Evolutionary conservation across 257 asterid species (phyloP).

Genomic region (Solanum corneliomulleri): DNA sequence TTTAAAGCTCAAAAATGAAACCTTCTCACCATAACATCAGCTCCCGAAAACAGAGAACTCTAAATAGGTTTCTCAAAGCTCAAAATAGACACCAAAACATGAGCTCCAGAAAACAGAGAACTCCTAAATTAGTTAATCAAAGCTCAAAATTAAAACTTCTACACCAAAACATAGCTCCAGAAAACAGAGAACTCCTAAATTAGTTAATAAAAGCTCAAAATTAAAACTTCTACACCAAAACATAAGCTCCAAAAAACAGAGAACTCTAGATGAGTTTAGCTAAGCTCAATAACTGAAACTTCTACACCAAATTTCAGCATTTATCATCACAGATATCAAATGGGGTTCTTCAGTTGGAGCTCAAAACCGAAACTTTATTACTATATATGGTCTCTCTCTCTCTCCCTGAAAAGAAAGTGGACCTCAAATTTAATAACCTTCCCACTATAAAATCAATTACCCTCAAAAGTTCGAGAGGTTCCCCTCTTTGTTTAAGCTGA

Average conservation of each 20-base stretch:
- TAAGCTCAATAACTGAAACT: neutral
- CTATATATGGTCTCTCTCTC: neutral
- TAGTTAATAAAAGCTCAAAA: neutral
- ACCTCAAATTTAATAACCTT: neutral
- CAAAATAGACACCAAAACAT: neutral
- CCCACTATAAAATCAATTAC: neutral
- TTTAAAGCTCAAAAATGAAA: neutral
- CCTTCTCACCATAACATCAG: neutral
- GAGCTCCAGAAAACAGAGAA: neutral
- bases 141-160: neutral
- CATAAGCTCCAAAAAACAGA: neutral
- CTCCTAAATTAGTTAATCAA: neutral
- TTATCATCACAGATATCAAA: neutral
- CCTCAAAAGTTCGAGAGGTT: neutral
- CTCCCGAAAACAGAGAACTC: neutral
- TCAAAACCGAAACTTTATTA: neutral
- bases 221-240: neutral
- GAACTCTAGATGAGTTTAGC: neutral
- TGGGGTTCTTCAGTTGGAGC: neutral
- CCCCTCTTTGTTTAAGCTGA: neutral
- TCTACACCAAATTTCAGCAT: neutral
- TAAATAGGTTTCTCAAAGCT: neutral
- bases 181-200: neutral
- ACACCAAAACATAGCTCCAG: neutral
- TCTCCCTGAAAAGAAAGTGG: neutral